phyloP scores from a whole-genome alignment of 129 eudicot species.

The Rutidosis leptorrhynchoides region DNA sequence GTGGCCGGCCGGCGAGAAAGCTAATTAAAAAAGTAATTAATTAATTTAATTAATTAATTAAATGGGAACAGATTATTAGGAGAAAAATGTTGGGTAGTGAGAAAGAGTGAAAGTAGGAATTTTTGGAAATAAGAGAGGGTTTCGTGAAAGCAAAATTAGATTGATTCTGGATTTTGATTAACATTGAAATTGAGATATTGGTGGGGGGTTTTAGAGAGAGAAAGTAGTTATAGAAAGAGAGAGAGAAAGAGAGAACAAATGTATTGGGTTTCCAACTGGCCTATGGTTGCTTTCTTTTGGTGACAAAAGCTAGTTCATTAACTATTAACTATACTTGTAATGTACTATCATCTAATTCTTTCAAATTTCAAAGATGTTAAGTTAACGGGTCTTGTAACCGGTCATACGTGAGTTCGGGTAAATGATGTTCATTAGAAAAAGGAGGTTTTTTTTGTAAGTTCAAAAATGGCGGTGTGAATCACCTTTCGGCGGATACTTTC shows the following conservation, averaged over 20 bases:
- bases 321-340: constrained; percentile 30
- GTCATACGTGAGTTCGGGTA: too few species aligned
- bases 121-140: constrained; percentile 44
- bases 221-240: constrained; percentile 17
- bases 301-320: constrained; percentile 35
- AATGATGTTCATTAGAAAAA: too few species aligned
- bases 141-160: constrained; percentile 47
- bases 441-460: too few species aligned
- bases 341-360: constrained; percentile 26
- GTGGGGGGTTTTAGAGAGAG: constrained; percentile 25
- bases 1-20: constrained; percentile 8
- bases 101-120: constrained; percentile 30
- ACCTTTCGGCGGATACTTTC: too few species aligned
- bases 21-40: not conserved
- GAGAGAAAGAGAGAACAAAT: constrained; percentile 7
- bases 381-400: too few species aligned
- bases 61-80: not conserved
- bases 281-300: constrained; percentile 34
- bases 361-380: too few species aligned
- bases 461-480: too few species aligned
- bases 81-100: constrained; percentile 13
- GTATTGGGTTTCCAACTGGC: constrained; percentile 40
- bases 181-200: constrained; percentile 1
- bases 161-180: constrained; percentile 39
- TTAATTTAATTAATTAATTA: too few species aligned